Base-by-base conservation (phyloP, 2,329 filamentous ascomycete genomes). In the Chaetothyriales sp. region DNA sequence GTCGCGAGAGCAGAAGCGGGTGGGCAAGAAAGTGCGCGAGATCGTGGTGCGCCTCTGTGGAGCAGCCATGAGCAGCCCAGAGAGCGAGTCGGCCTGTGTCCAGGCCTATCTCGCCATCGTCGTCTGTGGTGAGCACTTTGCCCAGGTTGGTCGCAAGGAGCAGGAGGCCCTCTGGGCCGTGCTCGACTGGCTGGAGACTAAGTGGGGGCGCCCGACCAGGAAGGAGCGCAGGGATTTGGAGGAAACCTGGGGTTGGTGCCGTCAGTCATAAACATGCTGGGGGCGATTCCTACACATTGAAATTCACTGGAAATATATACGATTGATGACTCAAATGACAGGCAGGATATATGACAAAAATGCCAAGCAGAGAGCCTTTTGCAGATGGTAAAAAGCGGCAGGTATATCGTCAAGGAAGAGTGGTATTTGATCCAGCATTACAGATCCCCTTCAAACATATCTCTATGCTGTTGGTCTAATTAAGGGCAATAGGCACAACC, bases 1-100 rank as follows among this genome's bases (percentile, higher is more conserved):
- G 2, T 49, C 53, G 6, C 50, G 52, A 20, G 44, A 48, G 20
- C 51, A 49, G 9, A 46, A 49, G 5, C 43, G 47, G 46, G 25
- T 59, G 43, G 51, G 49, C 18, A 54, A 63, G 43, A 57, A 69
- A 54, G 55, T 64, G 55, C 50, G 64, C 61, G 52, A 64, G 61
- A 51, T 76, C 26, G 69, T 81, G 2, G 66, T 75, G 15, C 65
- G 71, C 20, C 64, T 81, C 1, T 81, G 78, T 56, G 79, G 79
- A 1, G 79, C 80, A 36, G 77, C 75, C 0, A 61, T 75, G 9
- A 74, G 72, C 25, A 81, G 81, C 59, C 67, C 72, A 42, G 71
- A 70, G 61, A 76, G 72, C 1, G 73, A 77, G 22, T 77, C 78
- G 0, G 70, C 70, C 43, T 71, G 78, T 64, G 77, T 79, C 10